Evolutionary conservation across 192 early-diverging fungal species (phyloP), one percentile per base, ranked within the genome.

Genomic region (Linnemannia hyalina): DNA sequence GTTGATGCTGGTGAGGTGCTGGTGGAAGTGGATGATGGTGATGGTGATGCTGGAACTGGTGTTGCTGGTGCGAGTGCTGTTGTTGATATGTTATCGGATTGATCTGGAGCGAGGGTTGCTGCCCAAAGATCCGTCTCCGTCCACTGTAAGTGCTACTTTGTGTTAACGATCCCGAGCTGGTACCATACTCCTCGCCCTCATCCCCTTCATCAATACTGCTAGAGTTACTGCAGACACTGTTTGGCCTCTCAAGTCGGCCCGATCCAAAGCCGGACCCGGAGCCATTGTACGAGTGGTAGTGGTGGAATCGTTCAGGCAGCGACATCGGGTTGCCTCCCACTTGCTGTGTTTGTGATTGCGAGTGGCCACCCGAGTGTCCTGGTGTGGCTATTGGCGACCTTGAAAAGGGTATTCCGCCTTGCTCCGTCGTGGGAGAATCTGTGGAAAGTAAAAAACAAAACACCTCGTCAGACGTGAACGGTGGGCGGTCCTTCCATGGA

Each of bases 171-270:
- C 81, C 81, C 7, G 81, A 83, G 16, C 82, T 77, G 26, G 77
- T 79, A 11, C 72, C 65, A 36, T 74, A 49, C 47, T 83, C 82
- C 18, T 83, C 77, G 4, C 76, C 77, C 15, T 83, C 82, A 20
- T 83, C 82, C 18, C 74, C 76, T 23, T 83, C 82, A 38, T 79
- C 82, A 40, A 83, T 83, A 23, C 82, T 83, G 54, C 82, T 83
- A 44, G 73, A 47, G 46, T 83, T 83, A 73, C 82, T 83, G 10
- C 82, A 83, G 20, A 83, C 77, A 75, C 82, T 83, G 38, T 83
- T 83, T 23, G 82, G 82, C 47, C 82, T 77, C 36, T 83, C 82
- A 40, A 74, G 44, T n/a, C 75, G 49, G 29, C 55, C 36, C 10
- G 76, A 46, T 13, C 71, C 82, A 71, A 83, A 71, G 6, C 36